Conservation (phyloP, 768 basidiomycete species). For the Clathrus columnatus region DNA sequence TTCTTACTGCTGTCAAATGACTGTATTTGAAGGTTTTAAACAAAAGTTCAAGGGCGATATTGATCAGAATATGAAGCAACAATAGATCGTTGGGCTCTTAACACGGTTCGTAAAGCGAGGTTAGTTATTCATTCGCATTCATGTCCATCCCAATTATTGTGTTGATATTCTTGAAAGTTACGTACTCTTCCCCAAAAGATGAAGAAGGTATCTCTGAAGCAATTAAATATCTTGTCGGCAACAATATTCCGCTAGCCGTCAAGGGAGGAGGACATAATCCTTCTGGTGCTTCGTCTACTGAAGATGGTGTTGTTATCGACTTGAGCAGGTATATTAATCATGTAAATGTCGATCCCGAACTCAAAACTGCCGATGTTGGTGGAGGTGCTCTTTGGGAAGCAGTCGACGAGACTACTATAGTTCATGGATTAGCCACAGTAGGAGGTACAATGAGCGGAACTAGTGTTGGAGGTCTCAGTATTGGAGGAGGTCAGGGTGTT, state of each 20-base stretch:
- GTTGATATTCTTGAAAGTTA: constrained; percentile 16
- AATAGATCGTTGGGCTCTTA: constrained; percentile 37
- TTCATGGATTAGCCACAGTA: constrained; percentile 39
- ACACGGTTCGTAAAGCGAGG: constrained; percentile 31
- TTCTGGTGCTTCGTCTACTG: constrained; percentile 34
- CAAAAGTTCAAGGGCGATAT: constrained; percentile 35
- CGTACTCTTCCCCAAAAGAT: constrained; percentile 36
- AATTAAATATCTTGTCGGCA: constrained; percentile 28
- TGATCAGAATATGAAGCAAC: constrained; percentile 28
- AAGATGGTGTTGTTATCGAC: constrained; percentile 43
- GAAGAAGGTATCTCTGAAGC: constrained; percentile 30
- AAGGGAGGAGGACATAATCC: constrained; percentile 42
- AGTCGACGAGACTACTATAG: constrained; percentile 35
- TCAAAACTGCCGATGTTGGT: constrained; percentile 32
- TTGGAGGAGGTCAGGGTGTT: background rate
- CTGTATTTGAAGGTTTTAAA: constrained; percentile 1
- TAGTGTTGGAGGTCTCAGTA: background rate
- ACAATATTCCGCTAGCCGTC: constrained; percentile 33
- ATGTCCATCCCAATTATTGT: no score
- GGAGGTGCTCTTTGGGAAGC: constrained; percentile 40
- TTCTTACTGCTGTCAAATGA: background rate
- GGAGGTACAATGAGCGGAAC: constrained; percentile 14
- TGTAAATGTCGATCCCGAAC: constrained; percentile 31
- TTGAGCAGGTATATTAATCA: constrained; percentile 33
- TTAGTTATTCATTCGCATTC: constrained; percentile 20